Conservation (phyloP, 441 rosid genomes). For the Croton setiger region DNA sequence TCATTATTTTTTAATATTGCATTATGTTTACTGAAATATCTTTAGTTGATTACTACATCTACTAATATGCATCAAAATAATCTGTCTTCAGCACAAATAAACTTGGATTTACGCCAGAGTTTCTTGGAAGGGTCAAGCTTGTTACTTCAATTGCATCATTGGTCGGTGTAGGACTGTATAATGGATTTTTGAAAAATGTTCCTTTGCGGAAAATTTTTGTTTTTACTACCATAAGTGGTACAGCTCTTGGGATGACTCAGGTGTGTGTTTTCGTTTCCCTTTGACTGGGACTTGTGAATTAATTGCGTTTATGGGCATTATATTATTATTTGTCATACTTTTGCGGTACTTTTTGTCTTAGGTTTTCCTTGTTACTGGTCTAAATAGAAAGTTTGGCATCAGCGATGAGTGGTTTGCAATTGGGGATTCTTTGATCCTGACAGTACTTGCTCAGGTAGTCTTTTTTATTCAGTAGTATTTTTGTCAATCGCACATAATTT, state of each 20-base stretch:
- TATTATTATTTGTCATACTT: neutral
- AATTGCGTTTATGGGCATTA: slow-evolving; percentile 6
- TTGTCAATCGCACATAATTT: neutral
- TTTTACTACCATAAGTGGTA: slow-evolving; percentile 63
- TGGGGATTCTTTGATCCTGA: slow-evolving; percentile 88
- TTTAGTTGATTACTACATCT: slow-evolving; percentile 15
- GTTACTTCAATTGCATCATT: slow-evolving; percentile 92
- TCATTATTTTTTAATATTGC: neutral
- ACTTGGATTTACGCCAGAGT: slow-evolving; percentile 94
- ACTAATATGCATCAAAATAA: neutral
- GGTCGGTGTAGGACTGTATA: slow-evolving; percentile 85
- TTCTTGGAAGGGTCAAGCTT: slow-evolving; percentile 89
- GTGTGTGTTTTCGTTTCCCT: slow-evolving; percentile 33
- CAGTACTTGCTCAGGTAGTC: slow-evolving; percentile 88
- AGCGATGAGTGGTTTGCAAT: slow-evolving; percentile 98
- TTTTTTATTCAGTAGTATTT: neutral
- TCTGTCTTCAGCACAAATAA: slow-evolving; percentile 70
- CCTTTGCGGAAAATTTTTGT: slow-evolving; percentile 77
- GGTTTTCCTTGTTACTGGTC: slow-evolving; percentile 90
- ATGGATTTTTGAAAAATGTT: slow-evolving; percentile 83
- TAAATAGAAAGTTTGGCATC: slow-evolving; percentile 75
- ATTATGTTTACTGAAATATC: slow-evolving; percentile 7
- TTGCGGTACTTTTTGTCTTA: slow-evolving; percentile 27
- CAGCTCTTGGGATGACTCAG: slow-evolving; percentile 97
- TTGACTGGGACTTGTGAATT: slow-evolving; percentile 7